Percentiles rank a stretch among this genome's conserved stretches.
These are phyloP conservation scores for Castanea crenata DNA, from an alignment of 306 rosid genomes.

Conservation along the genomic window DNA sequence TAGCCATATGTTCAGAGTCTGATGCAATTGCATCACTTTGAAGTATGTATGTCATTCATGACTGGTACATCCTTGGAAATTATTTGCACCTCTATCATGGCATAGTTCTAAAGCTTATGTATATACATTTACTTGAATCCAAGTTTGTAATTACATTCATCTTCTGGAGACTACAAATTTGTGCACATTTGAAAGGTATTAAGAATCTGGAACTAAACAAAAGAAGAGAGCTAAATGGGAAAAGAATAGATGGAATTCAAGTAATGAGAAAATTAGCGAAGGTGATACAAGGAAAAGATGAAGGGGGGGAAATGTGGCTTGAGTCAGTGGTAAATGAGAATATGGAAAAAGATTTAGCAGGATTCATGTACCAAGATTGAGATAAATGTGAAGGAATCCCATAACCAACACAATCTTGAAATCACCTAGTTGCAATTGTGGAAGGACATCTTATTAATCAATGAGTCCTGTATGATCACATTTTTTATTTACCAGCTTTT, in stretches of 20 bases:
- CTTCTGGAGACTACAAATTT: neutral
- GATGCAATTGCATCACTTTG: too few relatives aligned
- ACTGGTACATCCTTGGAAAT: neutral
- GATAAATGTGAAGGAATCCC: neutral
- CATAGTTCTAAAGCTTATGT: neutral
- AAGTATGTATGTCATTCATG: neutral
- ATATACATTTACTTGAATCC: neutral
- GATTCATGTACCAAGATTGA: neutral
- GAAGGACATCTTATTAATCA: neutral
- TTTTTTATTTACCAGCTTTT: neutral
- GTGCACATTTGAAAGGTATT: neutral
- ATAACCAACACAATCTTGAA: neutral
- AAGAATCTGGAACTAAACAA: neutral
- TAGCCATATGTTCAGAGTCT: too few relatives aligned
- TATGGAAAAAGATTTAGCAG: neutral
- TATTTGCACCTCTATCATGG: neutral
- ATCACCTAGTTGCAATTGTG: neutral
- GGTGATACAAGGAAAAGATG: too few relatives aligned
- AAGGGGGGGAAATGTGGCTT: neutral
- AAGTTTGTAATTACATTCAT: neutral
- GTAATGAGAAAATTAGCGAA: neutral
- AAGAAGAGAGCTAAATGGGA: neutral
- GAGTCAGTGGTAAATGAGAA: neutral
- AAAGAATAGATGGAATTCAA: neutral
- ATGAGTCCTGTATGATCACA: neutral